Conservation (phyloP, 352 stramenopile species). For the Plasmopara viticola region DNA sequence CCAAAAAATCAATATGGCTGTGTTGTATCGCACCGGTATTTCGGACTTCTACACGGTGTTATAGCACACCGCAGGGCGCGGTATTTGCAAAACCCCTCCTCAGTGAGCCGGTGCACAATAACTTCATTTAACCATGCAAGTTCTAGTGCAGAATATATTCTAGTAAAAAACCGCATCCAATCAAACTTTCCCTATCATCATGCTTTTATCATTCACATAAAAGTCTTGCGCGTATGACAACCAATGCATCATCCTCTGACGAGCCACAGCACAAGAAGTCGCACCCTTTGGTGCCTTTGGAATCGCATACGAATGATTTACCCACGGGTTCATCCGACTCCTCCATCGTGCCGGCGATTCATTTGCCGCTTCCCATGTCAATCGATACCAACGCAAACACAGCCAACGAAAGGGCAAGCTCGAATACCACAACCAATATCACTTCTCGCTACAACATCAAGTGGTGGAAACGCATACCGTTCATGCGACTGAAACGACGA, state of each 20-base stretch:
- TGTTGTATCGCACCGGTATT: too few species aligned
- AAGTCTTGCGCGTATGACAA: too few species aligned
- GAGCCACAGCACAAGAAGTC: constrained; percentile 12
- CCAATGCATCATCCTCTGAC: neutral
- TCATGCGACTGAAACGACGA: constrained; percentile 22
- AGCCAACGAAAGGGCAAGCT: constrained; percentile 20
- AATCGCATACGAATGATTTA: constrained; percentile 15
- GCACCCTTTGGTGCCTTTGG: constrained; percentile 1
- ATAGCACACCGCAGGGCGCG: too few species aligned
- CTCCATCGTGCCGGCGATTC: constrained; percentile 20
- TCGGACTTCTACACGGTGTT: too few species aligned
- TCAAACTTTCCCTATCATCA: too few species aligned
- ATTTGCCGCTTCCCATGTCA: constrained; percentile 12
- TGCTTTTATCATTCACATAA: too few species aligned
- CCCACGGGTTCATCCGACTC: constrained; percentile 19
- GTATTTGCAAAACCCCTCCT: too few species aligned
- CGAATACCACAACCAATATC: constrained; percentile 8
- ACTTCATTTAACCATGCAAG: too few species aligned
- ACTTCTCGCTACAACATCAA: constrained; percentile 14
- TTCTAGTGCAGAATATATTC: too few species aligned
- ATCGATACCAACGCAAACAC: constrained; percentile 20
- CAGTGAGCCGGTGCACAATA: too few species aligned
- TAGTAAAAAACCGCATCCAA: too few species aligned
- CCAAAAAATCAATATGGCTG: too few species aligned
- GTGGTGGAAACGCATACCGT: constrained; percentile 36